phyloP scores from a whole-genome alignment of 441 rosid genomes.

The Isatis lusitanica region DNA sequence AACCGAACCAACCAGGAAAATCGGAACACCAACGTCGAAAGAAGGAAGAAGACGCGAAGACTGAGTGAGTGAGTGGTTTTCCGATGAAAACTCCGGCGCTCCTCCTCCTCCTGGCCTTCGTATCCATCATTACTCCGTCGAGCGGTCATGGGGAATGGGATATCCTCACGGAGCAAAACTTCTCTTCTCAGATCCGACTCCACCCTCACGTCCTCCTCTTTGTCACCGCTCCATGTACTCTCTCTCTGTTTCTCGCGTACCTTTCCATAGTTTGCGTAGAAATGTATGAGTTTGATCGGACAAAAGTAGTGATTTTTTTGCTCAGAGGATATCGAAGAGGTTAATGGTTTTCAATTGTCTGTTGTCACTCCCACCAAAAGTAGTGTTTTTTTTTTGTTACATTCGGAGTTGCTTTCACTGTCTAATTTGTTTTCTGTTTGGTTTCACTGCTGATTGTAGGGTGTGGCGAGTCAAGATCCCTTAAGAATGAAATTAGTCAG shows the following conservation, averaged over 20 bases:
- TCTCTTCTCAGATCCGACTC: constrained; percentile 82
- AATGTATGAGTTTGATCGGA: constrained; percentile 17
- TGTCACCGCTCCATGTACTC: constrained; percentile 74
- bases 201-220: constrained; percentile 72
- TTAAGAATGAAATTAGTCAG: constrained; percentile 59
- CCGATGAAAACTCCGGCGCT: constrained; percentile 31
- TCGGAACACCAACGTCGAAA: constrained; percentile 15
- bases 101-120: constrained; percentile 24
- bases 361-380: neutral
- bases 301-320: neutral
- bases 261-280: neutral
- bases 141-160: constrained; percentile 55
- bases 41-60: constrained; percentile 19
- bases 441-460: constrained; percentile 43
- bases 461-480: constrained; percentile 88
- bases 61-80: constrained; percentile 25
- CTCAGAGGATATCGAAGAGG: neutral
- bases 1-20: constrained; percentile 27
- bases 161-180: constrained; percentile 67
- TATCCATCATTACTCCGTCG: constrained; percentile 9
- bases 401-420: neutral
- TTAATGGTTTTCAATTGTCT: neutral
- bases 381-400: no score
- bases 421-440: constrained; percentile 1
- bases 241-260: constrained; percentile 4